Evolutionary conservation across 352 stramenopile genomes (phyloP), one percentile per base, ranked within the genome.

Genomic region (Phytopythium sindhum): DNA sequence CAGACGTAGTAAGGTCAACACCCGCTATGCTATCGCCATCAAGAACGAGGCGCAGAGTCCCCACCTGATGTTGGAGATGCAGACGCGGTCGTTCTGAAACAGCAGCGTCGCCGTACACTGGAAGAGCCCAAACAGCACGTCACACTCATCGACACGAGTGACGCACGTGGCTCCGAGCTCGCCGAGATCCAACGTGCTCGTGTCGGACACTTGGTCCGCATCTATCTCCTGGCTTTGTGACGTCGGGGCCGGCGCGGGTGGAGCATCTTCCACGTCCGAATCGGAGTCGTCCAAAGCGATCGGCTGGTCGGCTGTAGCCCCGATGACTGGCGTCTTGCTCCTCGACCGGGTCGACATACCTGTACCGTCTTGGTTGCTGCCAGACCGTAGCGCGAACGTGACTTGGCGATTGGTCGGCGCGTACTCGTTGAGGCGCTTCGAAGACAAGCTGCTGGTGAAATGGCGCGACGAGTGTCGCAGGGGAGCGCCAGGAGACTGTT

Each of bases 261-360:
- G 67, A 26, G 31, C 19, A n/a, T 42, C 58, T 63, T 70, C 61
- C 5, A 37, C 29, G 9, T 79, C 75, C 10, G 63, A 62, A 2
- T 80, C 75, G 4, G 78, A 81, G 50, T 84, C 78, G 35, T 84
- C 78, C 50, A 87, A 53, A 10, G 78, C 57, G 64, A 87, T 87
- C 19, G 78, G 78, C 39, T 84, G 70, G 21, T 68, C 61, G n/a
- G 74, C 78, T 10, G 75, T 77, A 10, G 24, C 47, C 28, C 68
- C 70, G n/a, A 44, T 33, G 28, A 35, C 23, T 12, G 33, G 8
- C 4, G 12, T 4, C 53, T 59, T 59, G n/a, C 19, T 59, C 10
- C 21, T 59, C 4, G 33, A 14, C 53, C 53, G 53, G 7, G 53
- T 59, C 53, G 28, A 19, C 53, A 45, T 35, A 0, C 31, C 24